Percentiles rank a stretch among this genome's conserved stretches.
phyloP scores from a whole-genome alignment of 768 basidiomycete species.

The Suillus subluteus region DNA sequence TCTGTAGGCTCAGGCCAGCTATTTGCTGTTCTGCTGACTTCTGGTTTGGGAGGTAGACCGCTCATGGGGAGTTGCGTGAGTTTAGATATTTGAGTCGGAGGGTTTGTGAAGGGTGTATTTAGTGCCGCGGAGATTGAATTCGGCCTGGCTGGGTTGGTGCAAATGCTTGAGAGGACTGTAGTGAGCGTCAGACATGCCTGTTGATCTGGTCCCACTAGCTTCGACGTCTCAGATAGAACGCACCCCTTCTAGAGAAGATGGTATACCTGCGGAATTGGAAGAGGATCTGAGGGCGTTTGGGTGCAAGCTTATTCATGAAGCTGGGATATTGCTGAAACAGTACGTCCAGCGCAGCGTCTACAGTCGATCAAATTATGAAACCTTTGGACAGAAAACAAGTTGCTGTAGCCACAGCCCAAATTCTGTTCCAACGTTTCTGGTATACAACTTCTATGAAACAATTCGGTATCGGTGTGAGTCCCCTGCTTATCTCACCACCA shows the following conservation, averaged over 20 bases:
- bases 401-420: constrained; percentile 94
- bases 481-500: constrained; percentile 5
- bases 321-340: constrained; percentile 90
- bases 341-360: constrained; percentile 40
- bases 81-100: neutral
- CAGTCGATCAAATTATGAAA: neutral
- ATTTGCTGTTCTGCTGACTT: constrained; percentile 26
- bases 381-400: constrained; percentile 78
- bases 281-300: constrained; percentile 89
- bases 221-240: constrained; percentile 75
- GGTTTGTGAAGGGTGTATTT: constrained; percentile 5
- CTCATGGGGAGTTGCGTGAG: constrained; percentile 22
- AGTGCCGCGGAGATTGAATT: constrained; percentile 12
- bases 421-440: constrained; percentile 97
- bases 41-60: constrained; percentile 36
- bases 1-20: constrained; percentile 25
- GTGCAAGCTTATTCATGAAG: constrained; percentile 94
- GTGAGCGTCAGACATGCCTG: constrained; percentile 38
- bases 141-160: neutral
- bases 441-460: constrained; percentile 94
- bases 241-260: constrained; percentile 83
- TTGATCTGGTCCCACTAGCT: constrained; percentile 78
- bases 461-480: constrained; percentile 87
- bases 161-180: no score
- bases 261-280: constrained; percentile 79